Base-by-base conservation (phyloP, 495 filamentous ascomycete genomes). In the Aspergillus bertholletiae region DNA sequence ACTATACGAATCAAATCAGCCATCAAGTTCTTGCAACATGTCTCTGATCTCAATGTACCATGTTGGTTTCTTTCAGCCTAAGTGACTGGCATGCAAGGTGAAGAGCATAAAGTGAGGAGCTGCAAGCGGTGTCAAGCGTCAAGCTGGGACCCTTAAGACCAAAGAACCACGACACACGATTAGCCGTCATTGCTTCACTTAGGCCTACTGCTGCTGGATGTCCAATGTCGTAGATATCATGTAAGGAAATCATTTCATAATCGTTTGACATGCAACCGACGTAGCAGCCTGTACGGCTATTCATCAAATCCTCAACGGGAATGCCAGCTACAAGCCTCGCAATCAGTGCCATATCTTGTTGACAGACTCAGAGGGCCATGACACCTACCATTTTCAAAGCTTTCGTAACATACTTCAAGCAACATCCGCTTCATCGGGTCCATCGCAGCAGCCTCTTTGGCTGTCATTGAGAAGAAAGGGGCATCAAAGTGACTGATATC, bases 351-450 rank as follows among this genome's bases (percentile, higher is more conserved):
- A n/a, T n/a, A n/a, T n/a, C n/a, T n/a, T n/a, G n/a, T n/a, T n/a
- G 7, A 23, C 22, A 13, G n/a, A 5, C 17, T 9, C 23, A 20
- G 7, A 2, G 35, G 8, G 22, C 12, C 30, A 12, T 34, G 8
- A 20, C 15, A 24, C 40, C 22, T 49, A 56, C 56, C 59, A 61
- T 78, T 81, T 55, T 86, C 81, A 18, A 86, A 67, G 0, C 77
- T 76, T 54, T 84, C 80, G 34, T 84, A 86, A 15, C 76, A 69
- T 4, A 72, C 64, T 58, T 85, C 83, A 3, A 87, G 69, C 28
- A 79, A 56, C 23, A 80, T 55, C 9, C 74, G 61, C 18, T 73
- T 68, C 24, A 62, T 53, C 0, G 73, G 74, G 47, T 77, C 74
- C 65, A 77, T 74, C 5, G 60, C 59, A 20, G 56, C 65, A 47